A percentile compares a stretch with the other conserved stretches of the same genome.
Evolutionary conservation across 495 filamentous ascomycete genomes (phyloP).

Genomic region (Neurospora sp.): DNA sequence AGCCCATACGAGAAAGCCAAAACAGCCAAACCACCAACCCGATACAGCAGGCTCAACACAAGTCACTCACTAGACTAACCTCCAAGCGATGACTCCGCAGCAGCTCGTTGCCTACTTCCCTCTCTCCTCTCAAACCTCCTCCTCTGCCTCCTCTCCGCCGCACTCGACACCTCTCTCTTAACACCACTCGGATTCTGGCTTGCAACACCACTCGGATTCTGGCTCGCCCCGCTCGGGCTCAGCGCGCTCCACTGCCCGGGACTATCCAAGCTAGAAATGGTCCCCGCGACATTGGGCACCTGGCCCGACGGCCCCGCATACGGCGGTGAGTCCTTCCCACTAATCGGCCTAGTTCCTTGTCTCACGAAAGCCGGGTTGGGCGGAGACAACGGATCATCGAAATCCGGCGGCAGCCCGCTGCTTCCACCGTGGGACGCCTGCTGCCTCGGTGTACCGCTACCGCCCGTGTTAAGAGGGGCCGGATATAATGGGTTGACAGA

Average conservation of each 20-base stretch:
- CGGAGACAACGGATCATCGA: conserved; percentile 27
- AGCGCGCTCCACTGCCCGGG: conserved; percentile 22
- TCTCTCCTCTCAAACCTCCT: conserved; percentile 39
- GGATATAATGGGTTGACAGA: conserved; percentile 2
- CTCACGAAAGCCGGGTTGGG: conserved; percentile 36
- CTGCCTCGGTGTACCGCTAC: neutral
- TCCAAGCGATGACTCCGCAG: conserved; percentile 9
- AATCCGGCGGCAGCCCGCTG: neutral
- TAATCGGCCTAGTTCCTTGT: conserved; percentile 7
- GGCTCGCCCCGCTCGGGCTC: conserved; percentile 23
- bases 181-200: conserved; percentile 7
- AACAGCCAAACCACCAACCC: neutral
- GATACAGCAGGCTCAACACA: neutral
- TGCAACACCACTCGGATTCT: conserved; percentile 1
- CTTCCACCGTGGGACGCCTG: neutral
- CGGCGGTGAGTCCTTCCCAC: conserved; percentile 42
- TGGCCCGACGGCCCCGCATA: conserved; percentile 37
- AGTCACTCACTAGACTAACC: neutral
- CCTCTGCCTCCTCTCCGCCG: conserved; percentile 35
- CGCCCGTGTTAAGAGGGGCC: neutral
- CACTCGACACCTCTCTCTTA: conserved; percentile 3
- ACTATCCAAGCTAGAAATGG: conserved; percentile 33
- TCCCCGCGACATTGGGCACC: conserved; percentile 21
- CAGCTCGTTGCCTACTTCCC: conserved; percentile 17
- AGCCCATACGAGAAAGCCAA: neutral